These are phyloP conservation scores for Buddleja alternifolia DNA, from an alignment of 257 asterid genomes.

Conservation along the genomic window DNA sequence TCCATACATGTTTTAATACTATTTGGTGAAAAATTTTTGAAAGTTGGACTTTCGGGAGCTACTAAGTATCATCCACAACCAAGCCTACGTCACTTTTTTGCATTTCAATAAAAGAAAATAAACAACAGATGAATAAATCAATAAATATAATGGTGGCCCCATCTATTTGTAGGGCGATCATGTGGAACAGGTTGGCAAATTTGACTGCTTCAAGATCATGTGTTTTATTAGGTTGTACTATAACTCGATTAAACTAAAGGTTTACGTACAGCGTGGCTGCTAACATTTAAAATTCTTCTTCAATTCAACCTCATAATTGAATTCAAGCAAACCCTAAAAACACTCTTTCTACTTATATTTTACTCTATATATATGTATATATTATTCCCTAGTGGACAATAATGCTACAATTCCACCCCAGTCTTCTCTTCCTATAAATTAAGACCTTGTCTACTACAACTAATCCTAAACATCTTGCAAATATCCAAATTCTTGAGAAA, in stretches of 20 bases:
- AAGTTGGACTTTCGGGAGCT: no score
- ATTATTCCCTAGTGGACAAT: neutral
- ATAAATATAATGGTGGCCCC: no score
- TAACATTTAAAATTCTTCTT: neutral
- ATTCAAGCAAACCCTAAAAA: neutral
- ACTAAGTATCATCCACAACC: no score
- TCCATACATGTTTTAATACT: no score
- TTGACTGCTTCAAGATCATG: slow-evolving; percentile 31
- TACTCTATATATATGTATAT: neutral
- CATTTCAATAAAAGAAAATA: no score
- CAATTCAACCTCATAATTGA: no score
- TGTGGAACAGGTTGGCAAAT: slow-evolving; percentile 27
- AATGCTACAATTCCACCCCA: neutral
- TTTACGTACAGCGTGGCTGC: slow-evolving; percentile 18
- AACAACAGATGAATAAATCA: no score
- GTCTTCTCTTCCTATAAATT: slow-evolving; percentile 16
- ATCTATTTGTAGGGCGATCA: neutral
- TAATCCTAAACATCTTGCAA: neutral
- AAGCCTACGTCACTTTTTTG: no score
- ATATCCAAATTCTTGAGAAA: no score
- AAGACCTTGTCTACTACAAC: slow-evolving; percentile 1
- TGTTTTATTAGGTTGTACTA: neutral
- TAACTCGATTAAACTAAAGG: neutral
- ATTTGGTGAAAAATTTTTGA: no score
- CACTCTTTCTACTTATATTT: neutral